These are phyloP conservation scores for Lignosus rhinocerotis DNA, from an alignment of 1,284 basidiomycete species.

Conservation along the genomic window DNA sequence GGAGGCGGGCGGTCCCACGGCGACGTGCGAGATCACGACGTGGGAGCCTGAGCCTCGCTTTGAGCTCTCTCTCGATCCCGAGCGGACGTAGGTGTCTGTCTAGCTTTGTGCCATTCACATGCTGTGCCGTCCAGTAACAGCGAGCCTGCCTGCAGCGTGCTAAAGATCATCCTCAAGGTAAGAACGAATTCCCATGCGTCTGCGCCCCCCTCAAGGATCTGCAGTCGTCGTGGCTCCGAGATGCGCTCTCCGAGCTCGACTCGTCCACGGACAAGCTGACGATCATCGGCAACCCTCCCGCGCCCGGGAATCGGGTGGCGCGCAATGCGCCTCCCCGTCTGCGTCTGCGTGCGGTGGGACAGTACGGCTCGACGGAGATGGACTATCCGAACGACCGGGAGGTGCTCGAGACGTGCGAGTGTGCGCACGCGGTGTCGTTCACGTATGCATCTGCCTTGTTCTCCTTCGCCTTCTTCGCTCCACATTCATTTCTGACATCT, in stretches of 20 bases:
- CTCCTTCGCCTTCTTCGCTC: neutral
- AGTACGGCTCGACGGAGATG: conserved; percentile 88
- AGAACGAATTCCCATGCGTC: conserved; percentile 12
- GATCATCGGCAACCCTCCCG: conserved; percentile 73
- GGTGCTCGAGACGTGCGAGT: conserved; percentile 87
- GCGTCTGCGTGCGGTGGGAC: conserved; percentile 75
- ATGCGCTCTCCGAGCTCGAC: conserved; percentile 89
- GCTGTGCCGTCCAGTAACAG: conserved; percentile 3
- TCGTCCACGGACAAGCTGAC: conserved; percentile 81
- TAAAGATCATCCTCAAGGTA: conserved; percentile 88
- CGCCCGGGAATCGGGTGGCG: conserved; percentile 30
- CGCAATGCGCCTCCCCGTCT: conserved; percentile 58
- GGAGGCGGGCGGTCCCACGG: conserved; percentile 81
- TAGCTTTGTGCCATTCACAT: neutral
- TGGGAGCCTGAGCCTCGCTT: conserved; percentile 83
- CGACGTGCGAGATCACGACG: conserved; percentile 86
- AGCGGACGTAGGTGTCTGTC: conserved; percentile 54
- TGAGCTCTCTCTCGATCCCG: conserved; percentile 77
- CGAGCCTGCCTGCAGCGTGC: conserved; percentile 46
- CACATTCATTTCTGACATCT: neutral
- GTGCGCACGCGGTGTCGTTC: conserved; percentile 64
- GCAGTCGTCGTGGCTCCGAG: conserved; percentile 88
- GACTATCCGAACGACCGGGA: conserved; percentile 91
- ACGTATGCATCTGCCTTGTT: conserved; percentile 49
- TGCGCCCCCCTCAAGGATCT: conserved; percentile 2